phyloP scores from a whole-genome alignment of 2,329 filamentous ascomycete genomes.

The Fusarium lateritium region DNA sequence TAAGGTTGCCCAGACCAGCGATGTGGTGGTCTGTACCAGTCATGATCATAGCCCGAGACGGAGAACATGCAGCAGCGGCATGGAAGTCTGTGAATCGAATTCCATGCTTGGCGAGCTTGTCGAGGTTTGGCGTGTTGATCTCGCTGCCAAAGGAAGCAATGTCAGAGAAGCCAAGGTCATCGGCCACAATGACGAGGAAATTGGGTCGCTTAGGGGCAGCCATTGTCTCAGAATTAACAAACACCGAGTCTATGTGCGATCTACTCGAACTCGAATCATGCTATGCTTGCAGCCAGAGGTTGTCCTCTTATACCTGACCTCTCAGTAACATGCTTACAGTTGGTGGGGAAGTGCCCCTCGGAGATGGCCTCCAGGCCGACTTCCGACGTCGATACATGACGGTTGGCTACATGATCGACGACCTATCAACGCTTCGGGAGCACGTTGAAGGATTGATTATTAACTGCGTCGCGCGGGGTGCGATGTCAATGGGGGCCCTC shows the following conservation, averaged over 20 bases:
- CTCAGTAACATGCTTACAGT: neutral
- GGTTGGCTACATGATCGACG: neutral
- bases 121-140: slow-evolving; percentile 53
- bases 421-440: slow-evolving; percentile 11
- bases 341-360: slow-evolving; percentile 9
- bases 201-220: slow-evolving; percentile 55
- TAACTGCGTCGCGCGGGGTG: neutral
- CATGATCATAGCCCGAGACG: slow-evolving; percentile 76
- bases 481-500: neutral
- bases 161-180: slow-evolving; percentile 55
- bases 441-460: neutral
- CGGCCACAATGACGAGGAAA: slow-evolving; percentile 54
- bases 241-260: neutral
- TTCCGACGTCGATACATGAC: slow-evolving; percentile 11
- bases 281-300: too few species aligned
- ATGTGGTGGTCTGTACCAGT: slow-evolving; percentile 59
- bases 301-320: slow-evolving; percentile 8
- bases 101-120: slow-evolving; percentile 53
- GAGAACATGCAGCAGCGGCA: slow-evolving; percentile 75
- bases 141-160: slow-evolving; percentile 51
- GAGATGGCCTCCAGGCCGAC: slow-evolving; percentile 13
- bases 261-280: neutral
- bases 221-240: slow-evolving; percentile 12
- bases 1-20: slow-evolving; percentile 66
- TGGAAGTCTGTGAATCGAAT: slow-evolving; percentile 76